Conservation (phyloP, 2,329 filamentous ascomycete genomes). For the Spiromastix sp. region DNA sequence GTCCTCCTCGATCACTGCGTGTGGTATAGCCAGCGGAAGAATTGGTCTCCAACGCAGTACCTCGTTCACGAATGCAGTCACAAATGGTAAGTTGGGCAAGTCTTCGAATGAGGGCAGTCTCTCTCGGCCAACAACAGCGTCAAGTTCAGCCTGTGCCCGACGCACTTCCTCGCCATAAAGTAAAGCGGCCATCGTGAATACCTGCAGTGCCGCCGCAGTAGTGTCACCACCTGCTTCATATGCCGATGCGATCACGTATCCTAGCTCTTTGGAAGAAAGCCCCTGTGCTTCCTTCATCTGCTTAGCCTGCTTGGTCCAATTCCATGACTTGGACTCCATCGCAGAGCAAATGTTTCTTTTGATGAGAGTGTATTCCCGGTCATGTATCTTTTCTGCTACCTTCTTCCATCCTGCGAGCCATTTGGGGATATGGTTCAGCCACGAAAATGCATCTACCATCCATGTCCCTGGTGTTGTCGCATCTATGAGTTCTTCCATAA, state of each 20-base stretch:
- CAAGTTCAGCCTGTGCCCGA: conserved; percentile 36
- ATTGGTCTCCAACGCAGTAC: conserved; percentile 30
- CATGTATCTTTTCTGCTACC: background rate
- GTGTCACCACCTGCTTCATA: conserved; percentile 41
- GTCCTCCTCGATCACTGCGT: conserved; percentile 40
- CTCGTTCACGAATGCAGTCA: conserved; percentile 29
- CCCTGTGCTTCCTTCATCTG: background rate
- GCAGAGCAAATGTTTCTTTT: background rate
- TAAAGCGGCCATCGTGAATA: conserved; percentile 40
- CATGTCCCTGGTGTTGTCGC: conserved; percentile 11
- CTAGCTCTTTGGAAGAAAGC: background rate
- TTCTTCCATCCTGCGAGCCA: conserved; percentile 3
- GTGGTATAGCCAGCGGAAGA: conserved; percentile 37
- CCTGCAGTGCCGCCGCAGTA: conserved; percentile 38
- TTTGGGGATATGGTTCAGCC: conserved; percentile 5
- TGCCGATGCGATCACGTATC: background rate
- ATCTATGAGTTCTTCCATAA: conserved; percentile 25
- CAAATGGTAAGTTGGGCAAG: conserved; percentile 24
- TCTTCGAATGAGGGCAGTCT: conserved; percentile 28
- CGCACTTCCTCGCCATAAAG: conserved; percentile 37
- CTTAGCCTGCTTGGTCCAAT: background rate
- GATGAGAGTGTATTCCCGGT: background rate
- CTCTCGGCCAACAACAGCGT: conserved; percentile 23
- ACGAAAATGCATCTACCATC: conserved; percentile 6
- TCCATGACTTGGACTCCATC: background rate